Conservation (phyloP, 1,284 basidiomycete genomes). For the Pascua guehoae region DNA sequence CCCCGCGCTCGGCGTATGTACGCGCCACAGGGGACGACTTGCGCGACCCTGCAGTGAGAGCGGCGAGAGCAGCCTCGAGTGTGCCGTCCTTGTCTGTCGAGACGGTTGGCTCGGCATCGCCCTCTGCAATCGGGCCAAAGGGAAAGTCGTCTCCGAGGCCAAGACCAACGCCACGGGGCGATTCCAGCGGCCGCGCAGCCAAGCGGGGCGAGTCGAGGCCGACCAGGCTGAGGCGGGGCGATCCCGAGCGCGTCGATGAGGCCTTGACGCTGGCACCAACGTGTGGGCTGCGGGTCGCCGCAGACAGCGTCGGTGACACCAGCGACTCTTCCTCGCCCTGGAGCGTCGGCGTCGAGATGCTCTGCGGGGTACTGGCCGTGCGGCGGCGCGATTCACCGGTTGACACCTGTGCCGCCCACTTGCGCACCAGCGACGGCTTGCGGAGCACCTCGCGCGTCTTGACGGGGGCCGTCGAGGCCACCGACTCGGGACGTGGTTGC, state of each 20-base stretch:
- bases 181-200: too few species aligned
- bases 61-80: slow-evolving; percentile 2
- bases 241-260: not conserved
- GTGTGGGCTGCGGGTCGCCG: not conserved
- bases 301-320: not conserved
- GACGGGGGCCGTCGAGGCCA: not conserved
- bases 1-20: too few species aligned
- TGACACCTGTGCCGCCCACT: slow-evolving; percentile 15
- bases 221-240: too few species aligned
- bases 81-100: not conserved
- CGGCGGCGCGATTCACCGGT: not conserved
- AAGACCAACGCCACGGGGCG: not conserved
- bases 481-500: not conserved
- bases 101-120: not conserved
- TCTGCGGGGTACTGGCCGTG: not conserved
- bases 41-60: slow-evolving; percentile 1
- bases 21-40: too few species aligned
- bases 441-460: slow-evolving; percentile 7
- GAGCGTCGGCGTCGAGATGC: not conserved
- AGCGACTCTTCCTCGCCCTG: not conserved
- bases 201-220: too few species aligned
- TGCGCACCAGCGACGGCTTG: slow-evolving; percentile 18
- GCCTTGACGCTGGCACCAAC: slow-evolving; percentile 1
- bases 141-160: slow-evolving; percentile 1
- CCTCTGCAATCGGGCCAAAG: not conserved